Evolutionary conservation across 2,329 filamentous ascomycete species (phyloP).

Genomic region (Leptographium lundbergii): DNA sequence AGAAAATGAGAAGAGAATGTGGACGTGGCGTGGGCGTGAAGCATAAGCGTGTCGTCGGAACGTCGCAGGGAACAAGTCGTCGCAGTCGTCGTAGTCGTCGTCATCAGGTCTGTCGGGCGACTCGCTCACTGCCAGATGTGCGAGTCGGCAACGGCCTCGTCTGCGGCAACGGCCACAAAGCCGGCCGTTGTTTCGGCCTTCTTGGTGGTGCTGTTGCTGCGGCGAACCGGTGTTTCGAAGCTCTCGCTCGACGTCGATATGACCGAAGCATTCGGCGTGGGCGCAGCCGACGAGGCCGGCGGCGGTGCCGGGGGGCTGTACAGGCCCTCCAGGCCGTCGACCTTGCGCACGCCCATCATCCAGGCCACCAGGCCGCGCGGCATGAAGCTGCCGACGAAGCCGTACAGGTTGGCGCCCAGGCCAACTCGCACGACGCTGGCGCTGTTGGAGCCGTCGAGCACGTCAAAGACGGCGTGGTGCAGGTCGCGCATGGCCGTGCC

Average conservation of each 20-base stretch:
- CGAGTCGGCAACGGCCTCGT: conserved; percentile 24
- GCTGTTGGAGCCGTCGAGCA: conserved; percentile 55
- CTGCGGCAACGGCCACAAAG: conserved; percentile 36
- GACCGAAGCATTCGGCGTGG: not conserved
- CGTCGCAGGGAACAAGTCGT: not conserved
- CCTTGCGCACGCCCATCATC: conserved; percentile 74
- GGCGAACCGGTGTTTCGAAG: conserved; percentile 3
- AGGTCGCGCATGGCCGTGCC: conserved; percentile 67
- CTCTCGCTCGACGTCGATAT: conserved; percentile 1
- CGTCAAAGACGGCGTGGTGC: conserved; percentile 82
- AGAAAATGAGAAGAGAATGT: not conserved
- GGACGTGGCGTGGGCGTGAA: not conserved
- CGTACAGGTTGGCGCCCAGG: conserved; percentile 72
- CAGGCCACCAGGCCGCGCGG: conserved; percentile 70
- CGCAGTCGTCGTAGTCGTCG: conserved; percentile 7
- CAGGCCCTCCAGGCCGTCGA: conserved; percentile 44
- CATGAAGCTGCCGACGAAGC: conserved; percentile 69
- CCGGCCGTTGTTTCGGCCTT: conserved; percentile 21
- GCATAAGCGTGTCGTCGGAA: no score
- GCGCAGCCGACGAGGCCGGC: conserved; percentile 17
- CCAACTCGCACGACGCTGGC: conserved; percentile 63
- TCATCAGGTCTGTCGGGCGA: not conserved
- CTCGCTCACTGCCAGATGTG: conserved; percentile 31
- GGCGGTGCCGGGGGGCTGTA: conserved; percentile 27
- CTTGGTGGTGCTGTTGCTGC: conserved; percentile 5